Evolutionary conservation across 306 rosid genomes (phyloP).

Genomic region (Amphicarpaea edgeworthii): DNA sequence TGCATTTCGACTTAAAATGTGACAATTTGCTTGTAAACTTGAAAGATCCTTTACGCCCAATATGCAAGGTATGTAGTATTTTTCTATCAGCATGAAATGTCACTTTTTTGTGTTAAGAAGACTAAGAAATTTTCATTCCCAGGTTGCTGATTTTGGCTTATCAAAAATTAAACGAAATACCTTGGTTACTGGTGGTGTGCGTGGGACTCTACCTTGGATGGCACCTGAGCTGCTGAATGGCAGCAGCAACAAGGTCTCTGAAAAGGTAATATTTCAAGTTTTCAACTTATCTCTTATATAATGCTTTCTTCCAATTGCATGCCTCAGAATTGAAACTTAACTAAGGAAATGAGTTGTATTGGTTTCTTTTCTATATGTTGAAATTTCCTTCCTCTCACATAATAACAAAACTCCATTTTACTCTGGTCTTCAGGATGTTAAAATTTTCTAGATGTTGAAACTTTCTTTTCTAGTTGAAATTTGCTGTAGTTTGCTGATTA

Average conservation of each 20-base stretch:
- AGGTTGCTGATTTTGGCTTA: conserved; percentile 98
- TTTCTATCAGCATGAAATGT: conserved; percentile 6
- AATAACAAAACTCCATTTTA: background rate
- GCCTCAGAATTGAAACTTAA: conserved; percentile 4
- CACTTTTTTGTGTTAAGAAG: background rate
- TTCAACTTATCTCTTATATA: conserved; percentile 28
- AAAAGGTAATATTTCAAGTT: conserved; percentile 66
- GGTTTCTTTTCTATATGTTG: conserved; percentile 32
- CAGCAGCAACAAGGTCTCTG: conserved; percentile 92
- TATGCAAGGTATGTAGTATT: conserved; percentile 75
- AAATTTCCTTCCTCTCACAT: conserved; percentile 14
- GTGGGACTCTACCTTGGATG: conserved; percentile 98
- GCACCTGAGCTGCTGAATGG: conserved; percentile 94
- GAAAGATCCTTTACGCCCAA: conserved; percentile 87
- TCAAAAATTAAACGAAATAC: conserved; percentile 94
- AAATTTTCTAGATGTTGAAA: too few relatives aligned
- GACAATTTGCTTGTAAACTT: conserved; percentile 94
- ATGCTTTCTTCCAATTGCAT: conserved; percentile 7
- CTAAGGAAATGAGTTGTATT: conserved; percentile 21
- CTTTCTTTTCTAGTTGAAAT: too few relatives aligned
- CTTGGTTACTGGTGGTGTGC: conserved; percentile 93
- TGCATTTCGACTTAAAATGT: conserved; percentile 94
- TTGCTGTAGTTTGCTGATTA: too few relatives aligned
- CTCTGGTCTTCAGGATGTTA: conserved; percentile 17
- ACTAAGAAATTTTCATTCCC: conserved; percentile 35